phyloP scores from a whole-genome alignment of 176 grass and related monocot genomes.

The Metroxylon sagu region DNA sequence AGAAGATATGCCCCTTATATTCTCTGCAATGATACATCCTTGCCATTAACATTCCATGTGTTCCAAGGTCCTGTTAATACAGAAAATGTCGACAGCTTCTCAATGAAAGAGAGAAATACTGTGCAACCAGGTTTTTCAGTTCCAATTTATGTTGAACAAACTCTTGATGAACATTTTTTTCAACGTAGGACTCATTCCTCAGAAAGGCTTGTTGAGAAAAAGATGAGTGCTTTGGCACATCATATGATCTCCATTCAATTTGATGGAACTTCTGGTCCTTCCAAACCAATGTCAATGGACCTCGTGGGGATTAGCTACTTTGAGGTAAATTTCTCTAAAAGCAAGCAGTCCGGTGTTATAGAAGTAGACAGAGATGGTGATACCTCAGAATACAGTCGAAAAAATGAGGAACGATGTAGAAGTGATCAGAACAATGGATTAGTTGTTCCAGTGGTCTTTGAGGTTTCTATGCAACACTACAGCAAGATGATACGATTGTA shows the following conservation, averaged over 20 bases:
- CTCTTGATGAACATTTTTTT: slow-evolving; percentile 82
- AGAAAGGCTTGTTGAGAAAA: slow-evolving; percentile 75
- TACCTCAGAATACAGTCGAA: slow-evolving; percentile 33
- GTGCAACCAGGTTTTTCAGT: slow-evolving; percentile 69
- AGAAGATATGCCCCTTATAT: slow-evolving; percentile 96
- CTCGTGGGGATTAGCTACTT: slow-evolving; percentile 86
- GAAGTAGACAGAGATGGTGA: slow-evolving; percentile 34
- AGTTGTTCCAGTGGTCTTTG: slow-evolving; percentile 87
- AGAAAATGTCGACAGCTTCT: slow-evolving; percentile 55
- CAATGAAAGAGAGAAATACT: slow-evolving; percentile 55
- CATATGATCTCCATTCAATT: slow-evolving; percentile 97
- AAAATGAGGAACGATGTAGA: not conserved
- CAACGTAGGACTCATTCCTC: slow-evolving; percentile 54
- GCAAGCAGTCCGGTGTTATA: slow-evolving; percentile 35
- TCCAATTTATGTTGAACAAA: slow-evolving; percentile 86
- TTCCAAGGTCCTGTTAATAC: slow-evolving; percentile 70
- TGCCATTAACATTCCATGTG: slow-evolving; percentile 79
- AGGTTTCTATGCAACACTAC: slow-evolving; percentile 92
- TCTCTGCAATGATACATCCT: slow-evolving; percentile 76
- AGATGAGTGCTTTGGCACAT: slow-evolving; percentile 64
- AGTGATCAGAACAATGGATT: slow-evolving; percentile 34
- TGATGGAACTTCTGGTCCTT: slow-evolving; percentile 67
- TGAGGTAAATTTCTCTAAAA: slow-evolving; percentile 84
- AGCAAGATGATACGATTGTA: slow-evolving; percentile 87
- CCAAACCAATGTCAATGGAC: slow-evolving; percentile 91